Conservation (phyloP, 106 monocot genomes). For the Cymbidium sinense region DNA sequence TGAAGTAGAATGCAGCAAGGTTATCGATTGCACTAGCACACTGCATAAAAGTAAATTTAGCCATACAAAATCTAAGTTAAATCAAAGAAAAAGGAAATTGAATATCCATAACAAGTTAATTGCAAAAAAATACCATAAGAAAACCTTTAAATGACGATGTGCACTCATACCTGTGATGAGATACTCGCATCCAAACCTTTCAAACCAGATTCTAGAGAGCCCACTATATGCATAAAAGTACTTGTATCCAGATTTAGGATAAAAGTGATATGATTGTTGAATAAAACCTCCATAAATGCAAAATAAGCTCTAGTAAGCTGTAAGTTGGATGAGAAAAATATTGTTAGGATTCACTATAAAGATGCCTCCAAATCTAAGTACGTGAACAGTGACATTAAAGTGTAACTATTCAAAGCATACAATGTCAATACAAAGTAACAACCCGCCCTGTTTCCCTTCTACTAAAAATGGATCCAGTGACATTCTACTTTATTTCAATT, state of each 20-base stretch:
- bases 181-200: slow-evolving; percentile 81
- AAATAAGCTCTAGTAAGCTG: slow-evolving; percentile 93
- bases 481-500: too few species aligned
- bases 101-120: neutral
- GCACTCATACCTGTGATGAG: slow-evolving; percentile 74
- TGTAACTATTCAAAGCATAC: neutral
- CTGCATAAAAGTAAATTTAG: slow-evolving; percentile 22
- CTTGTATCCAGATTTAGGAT: slow-evolving; percentile 73
- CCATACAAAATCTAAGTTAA: neutral
- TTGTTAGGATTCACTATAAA: slow-evolving; percentile 1
- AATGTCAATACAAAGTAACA: too few species aligned
- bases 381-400: neutral
- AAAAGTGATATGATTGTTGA: slow-evolving; percentile 74
- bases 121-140: neutral
- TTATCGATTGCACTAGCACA: slow-evolving; percentile 94
- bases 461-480: too few species aligned
- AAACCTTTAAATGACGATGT: neutral
- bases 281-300: slow-evolving; percentile 82
- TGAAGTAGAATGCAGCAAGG: slow-evolving; percentile 88
- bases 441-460: too few species aligned
- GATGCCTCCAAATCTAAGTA: neutral
- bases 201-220: slow-evolving; percentile 94
- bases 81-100: neutral
- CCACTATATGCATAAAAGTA: slow-evolving; percentile 88
- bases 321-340: slow-evolving; percentile 10